These are phyloP conservation scores for Gracilariopsis chorda DNA, from an alignment of 23 red algal genomes.

Conservation along the genomic window DNA sequence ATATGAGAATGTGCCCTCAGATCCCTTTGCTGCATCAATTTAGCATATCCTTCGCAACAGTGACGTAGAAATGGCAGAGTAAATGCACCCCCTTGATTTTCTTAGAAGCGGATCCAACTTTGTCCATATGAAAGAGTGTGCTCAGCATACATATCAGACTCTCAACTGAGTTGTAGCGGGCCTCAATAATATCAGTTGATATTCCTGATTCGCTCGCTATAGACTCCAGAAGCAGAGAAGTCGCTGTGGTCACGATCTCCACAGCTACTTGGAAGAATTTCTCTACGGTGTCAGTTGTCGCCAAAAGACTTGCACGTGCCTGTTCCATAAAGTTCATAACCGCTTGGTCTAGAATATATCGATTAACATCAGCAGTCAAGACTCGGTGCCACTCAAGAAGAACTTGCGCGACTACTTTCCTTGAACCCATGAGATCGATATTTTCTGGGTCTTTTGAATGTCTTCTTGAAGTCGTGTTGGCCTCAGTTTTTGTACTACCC, in stretches of 20 bases:
- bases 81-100: neutral
- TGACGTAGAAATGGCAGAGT: conserved; percentile 20
- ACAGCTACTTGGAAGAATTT: conserved; percentile 48
- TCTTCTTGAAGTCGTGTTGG: neutral
- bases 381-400: conserved; percentile 68
- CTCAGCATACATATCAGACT: conserved; percentile 22
- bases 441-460: conserved; percentile 4
- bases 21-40: conserved; percentile 4
- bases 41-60: conserved; percentile 25
- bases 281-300: conserved; percentile 22
- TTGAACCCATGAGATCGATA: conserved; percentile 5
- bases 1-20: conserved; percentile 65
- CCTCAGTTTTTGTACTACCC: neutral
- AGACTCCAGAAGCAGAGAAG: conserved; percentile 7
- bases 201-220: neutral
- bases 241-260: conserved; percentile 41
- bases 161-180: conserved; percentile 37
- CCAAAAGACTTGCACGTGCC: neutral
- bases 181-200: conserved; percentile 1
- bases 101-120: neutral
- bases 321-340: conserved; percentile 38
- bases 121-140: neutral
- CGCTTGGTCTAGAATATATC: conserved; percentile 28
- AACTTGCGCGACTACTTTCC: conserved; percentile 16
- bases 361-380: conserved; percentile 4